Percentiles rank a stretch among this genome's conserved stretches.
Evolutionary conservation across 108 stramenopile species (phyloP).

Genomic region (Skeletonema tropicum): DNA sequence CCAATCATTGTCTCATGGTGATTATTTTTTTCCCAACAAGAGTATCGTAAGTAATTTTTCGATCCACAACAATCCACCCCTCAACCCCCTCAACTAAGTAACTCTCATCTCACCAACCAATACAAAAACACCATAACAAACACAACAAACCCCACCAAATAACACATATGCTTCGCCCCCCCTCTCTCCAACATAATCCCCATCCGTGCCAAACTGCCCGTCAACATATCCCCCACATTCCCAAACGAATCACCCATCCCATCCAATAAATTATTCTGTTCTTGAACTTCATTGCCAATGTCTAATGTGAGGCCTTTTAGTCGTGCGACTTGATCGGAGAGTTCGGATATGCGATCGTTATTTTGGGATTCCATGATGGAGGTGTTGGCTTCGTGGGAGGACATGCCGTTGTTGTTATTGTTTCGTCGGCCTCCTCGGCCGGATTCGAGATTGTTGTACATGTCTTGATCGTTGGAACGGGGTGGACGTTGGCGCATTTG

Average conservation of each 20-base stretch:
- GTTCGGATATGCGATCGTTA: constrained; percentile 82
- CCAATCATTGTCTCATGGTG: too few relatives aligned
- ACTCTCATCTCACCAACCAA: constrained; percentile 59
- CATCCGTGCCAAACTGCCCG: constrained; percentile 69
- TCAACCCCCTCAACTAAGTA: not conserved
- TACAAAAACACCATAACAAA: constrained; percentile 84
- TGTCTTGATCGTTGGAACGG: constrained; percentile 41
- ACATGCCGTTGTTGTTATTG: constrained; percentile 15
- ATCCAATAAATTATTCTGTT: constrained; percentile 87
- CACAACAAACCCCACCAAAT: constrained; percentile 86
- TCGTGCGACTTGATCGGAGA: constrained; percentile 83
- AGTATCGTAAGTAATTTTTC: too few relatives aligned
- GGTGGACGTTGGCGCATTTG: constrained; percentile 53
- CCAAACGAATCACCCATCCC: constrained; percentile 85
- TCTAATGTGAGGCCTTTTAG: constrained; percentile 89
- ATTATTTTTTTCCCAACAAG: too few relatives aligned
- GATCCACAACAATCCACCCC: too few relatives aligned
- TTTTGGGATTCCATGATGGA: constrained; percentile 87
- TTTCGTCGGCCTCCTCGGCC: constrained; percentile 46
- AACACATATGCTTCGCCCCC: constrained; percentile 88
- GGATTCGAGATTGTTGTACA: constrained; percentile 72
- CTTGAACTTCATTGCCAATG: constrained; percentile 88
- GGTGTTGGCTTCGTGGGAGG: constrained; percentile 75
- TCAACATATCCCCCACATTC: constrained; percentile 74
- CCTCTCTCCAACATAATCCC: constrained; percentile 88